Conservation (phyloP, 768 basidiomycete species). For the Pholiota molesta region DNA sequence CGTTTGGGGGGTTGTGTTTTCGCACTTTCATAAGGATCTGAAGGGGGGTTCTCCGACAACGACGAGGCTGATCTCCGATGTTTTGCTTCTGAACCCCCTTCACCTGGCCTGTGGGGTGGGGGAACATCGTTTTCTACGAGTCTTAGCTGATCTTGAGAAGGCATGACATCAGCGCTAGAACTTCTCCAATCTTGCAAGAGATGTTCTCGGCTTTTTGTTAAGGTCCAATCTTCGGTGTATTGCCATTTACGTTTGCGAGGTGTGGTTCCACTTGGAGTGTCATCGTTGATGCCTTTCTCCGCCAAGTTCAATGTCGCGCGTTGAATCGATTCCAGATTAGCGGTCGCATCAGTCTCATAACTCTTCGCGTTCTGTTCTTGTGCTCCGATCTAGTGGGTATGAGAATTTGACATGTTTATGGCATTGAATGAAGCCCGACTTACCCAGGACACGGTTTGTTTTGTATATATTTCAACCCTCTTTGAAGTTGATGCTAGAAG, state of each 20-base stretch:
- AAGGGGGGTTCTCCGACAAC: conserved; percentile 13
- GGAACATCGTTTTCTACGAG: not conserved
- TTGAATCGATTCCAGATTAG: conserved; percentile 51
- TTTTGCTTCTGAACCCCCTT: conserved; percentile 4
- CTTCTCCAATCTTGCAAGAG: conserved; percentile 55
- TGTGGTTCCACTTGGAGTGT: conserved; percentile 70
- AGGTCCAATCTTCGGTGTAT: conserved; percentile 70
- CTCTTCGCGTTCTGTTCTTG: conserved; percentile 15
- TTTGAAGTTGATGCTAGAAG: conserved; percentile 53
- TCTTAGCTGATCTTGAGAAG: not conserved
- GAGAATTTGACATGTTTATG: not conserved
- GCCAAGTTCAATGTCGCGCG: conserved; percentile 52
- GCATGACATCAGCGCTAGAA: not conserved
- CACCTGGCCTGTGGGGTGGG: not conserved
- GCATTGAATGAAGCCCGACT: conserved; percentile 16
- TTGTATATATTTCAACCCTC: conserved; percentile 44
- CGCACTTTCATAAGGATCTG: not conserved
- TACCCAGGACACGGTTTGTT: conserved; percentile 54
- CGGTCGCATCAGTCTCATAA: conserved; percentile 45
- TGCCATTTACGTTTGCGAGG: conserved; percentile 78
- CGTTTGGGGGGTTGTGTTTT: conserved; percentile 3
- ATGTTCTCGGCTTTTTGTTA: conserved; percentile 64
- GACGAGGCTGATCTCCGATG: conserved; percentile 5
- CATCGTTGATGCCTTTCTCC: conserved; percentile 63
- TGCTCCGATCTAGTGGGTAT: conserved; percentile 34